Base-by-base conservation (phyloP, 495 filamentous ascomycete species). In the Aspergillus baeticus region DNA sequence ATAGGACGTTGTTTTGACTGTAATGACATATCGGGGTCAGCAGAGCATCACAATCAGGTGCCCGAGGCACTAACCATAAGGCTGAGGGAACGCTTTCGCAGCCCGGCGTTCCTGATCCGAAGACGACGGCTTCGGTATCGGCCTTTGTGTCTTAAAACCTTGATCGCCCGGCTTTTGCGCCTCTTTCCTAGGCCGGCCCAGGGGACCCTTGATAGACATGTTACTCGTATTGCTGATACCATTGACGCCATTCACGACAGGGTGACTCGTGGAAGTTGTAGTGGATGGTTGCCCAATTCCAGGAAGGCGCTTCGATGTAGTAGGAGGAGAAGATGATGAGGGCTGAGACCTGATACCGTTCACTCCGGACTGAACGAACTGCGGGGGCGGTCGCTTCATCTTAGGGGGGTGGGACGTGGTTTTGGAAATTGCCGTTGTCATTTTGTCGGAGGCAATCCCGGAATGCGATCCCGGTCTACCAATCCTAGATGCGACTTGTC, bases 301-400 rank as follows among this genome's bases (percentile, higher is more conserved):
- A 10, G 82, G 80, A 36, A 84, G 80, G 54, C 82, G 82, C 69
- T 87, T 87, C 2, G 84, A 77, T 11, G 85, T 75, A 58, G 84
- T 74, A 21, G 83, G 84, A 35, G 88, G 87, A 5, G 88, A 90
- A 10, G 86, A 80, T 1, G 86, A 87, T 1, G 83, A 78, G 23
- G 80, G 79, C n/a, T 82, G 81, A 50, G 84, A 71, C 58, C 79
- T 80, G 56, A 83, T 80, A 37, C 84, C 86, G 72, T 89, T 90
- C 63, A 74, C 63, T 55, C 73, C 69, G 45, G 84, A 79, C 63
- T 88, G 86, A 46, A 84, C 76, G 39, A 84, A 81, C 46, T 86
- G 85, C 51, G 85, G 85, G 57, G 84, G 77, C 55, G 87, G 87
- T 31, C 87, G 87, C 71, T 90, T 90, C 62, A 87, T 83, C 69